Evolutionary conservation across 352 stramenopile species (phyloP).

Genomic region (Phytopythium vexans): DNA sequence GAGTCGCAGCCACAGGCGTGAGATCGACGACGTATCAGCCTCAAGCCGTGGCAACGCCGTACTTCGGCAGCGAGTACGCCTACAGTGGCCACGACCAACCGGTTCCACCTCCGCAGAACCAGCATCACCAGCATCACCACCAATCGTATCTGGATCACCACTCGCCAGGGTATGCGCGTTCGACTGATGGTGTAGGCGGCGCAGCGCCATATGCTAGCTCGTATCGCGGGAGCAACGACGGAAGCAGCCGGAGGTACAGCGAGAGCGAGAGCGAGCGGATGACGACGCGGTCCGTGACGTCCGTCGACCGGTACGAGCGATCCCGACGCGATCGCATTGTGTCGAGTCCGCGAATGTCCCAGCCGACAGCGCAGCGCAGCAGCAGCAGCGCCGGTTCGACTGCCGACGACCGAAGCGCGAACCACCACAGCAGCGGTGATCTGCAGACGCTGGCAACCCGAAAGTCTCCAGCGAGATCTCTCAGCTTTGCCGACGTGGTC

Average conservation of each 20-base stretch:
- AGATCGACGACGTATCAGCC: constrained; percentile 5
- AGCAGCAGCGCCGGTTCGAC: constrained; percentile 4
- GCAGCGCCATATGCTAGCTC: too few relatives aligned
- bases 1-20: not conserved
- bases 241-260: constrained; percentile 59
- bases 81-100: constrained; percentile 7
- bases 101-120: constrained; percentile 17
- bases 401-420: not conserved
- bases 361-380: constrained; percentile 14
- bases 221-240: constrained; percentile 10
- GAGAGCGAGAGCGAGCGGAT: constrained; percentile 66
- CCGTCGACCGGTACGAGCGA: constrained; percentile 48
- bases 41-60: constrained; percentile 10
- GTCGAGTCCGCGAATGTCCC: constrained; percentile 31
- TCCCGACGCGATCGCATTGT: constrained; percentile 18
- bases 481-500: constrained; percentile 86
- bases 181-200: too few relatives aligned
- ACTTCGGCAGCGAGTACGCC: constrained; percentile 11
- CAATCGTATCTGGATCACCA: constrained; percentile 11
- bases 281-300: constrained; percentile 53
- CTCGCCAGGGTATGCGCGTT: too few relatives aligned
- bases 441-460: constrained; percentile 27
- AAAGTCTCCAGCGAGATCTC: constrained; percentile 68
- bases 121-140: constrained; percentile 20
- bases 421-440: constrained; percentile 5